Conservation (phyloP, 2,329 filamentous ascomycete species). For the Botrytis byssoidea region DNA sequence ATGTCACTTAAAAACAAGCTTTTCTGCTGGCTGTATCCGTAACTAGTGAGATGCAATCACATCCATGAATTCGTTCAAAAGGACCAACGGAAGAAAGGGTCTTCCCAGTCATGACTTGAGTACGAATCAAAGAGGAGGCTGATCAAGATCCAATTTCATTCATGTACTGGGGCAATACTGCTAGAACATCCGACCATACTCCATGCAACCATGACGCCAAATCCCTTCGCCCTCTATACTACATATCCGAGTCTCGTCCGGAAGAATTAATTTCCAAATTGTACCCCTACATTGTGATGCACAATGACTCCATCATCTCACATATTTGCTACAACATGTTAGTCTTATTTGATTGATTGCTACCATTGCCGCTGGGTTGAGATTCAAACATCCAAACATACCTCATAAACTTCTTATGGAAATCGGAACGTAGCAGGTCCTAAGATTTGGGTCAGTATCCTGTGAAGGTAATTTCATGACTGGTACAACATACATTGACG, state of each 20-base stretch:
- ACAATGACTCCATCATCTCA: conserved; percentile 34
- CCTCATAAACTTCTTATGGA: conserved; percentile 95
- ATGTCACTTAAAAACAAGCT: conserved; percentile 16
- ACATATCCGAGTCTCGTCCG: conserved; percentile 1
- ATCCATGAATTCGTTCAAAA: background rate
- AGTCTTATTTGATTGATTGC: conserved; percentile 17
- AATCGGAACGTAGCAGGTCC: conserved; percentile 90
- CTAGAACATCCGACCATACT: background rate
- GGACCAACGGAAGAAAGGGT: background rate
- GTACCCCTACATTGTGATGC: background rate
- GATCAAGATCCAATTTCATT: background rate
- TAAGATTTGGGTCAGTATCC: conserved; percentile 39
- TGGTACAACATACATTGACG: conserved; percentile 70
- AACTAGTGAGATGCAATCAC: background rate
- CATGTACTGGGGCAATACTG: background rate
- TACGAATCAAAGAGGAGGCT: background rate
- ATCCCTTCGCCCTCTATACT: background rate
- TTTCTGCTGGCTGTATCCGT: background rate
- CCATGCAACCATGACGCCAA: background rate
- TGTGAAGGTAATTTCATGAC: conserved; percentile 16
- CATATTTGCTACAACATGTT: conserved; percentile 38
- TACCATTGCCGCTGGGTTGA: background rate
- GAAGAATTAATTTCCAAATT: background rate
- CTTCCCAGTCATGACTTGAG: background rate
- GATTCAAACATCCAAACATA: conserved; percentile 27